Conservation (phyloP, 108 stramenopile species). For the Nitzschia inconspicua region DNA sequence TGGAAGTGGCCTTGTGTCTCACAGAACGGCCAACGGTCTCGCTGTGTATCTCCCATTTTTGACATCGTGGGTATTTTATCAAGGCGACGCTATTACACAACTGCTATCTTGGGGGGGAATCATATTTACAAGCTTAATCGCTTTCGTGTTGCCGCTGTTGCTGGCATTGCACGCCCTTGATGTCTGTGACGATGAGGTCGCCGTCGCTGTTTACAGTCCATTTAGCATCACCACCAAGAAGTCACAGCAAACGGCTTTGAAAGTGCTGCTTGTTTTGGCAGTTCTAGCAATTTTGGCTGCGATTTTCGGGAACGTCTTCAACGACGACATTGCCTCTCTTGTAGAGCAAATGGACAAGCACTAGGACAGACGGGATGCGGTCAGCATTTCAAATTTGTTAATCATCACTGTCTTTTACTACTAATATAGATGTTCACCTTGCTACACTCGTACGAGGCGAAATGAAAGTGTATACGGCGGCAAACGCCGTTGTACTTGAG, state of each 20-base stretch:
- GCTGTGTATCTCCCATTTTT: slow-evolving; percentile 60
- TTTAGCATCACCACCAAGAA: slow-evolving; percentile 2
- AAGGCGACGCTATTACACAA: slow-evolving; percentile 37
- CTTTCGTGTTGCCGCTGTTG: slow-evolving; percentile 59
- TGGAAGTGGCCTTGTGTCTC: slow-evolving; percentile 34
- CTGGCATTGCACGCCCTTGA: slow-evolving; percentile 42
- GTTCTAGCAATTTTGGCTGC: slow-evolving; percentile 25
- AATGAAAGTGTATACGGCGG: too few relatives aligned
- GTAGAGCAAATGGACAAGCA: too few relatives aligned
- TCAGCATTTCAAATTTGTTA: too few relatives aligned
- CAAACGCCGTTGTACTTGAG: too few relatives aligned
- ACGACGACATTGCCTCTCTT: too few relatives aligned
- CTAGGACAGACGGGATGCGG: too few relatives aligned
- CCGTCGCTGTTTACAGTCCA: slow-evolving; percentile 36
- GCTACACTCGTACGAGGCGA: too few relatives aligned
- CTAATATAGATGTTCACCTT: too few relatives aligned
- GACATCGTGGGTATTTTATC: slow-evolving; percentile 54
- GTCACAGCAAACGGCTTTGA: slow-evolving; percentile 12
- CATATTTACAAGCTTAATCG: slow-evolving; percentile 54
- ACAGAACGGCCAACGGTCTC: slow-evolving; percentile 29
- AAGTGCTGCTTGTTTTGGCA: slow-evolving; percentile 24
- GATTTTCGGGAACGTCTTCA: slow-evolving; percentile 36
- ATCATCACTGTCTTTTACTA: too few relatives aligned
- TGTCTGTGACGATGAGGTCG: slow-evolving; percentile 20
- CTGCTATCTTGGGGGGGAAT: slow-evolving; percentile 59